These are phyloP conservation scores for Galeopsis tetrahit DNA, from an alignment of 257 asterid species.

Conservation along the genomic window DNA sequence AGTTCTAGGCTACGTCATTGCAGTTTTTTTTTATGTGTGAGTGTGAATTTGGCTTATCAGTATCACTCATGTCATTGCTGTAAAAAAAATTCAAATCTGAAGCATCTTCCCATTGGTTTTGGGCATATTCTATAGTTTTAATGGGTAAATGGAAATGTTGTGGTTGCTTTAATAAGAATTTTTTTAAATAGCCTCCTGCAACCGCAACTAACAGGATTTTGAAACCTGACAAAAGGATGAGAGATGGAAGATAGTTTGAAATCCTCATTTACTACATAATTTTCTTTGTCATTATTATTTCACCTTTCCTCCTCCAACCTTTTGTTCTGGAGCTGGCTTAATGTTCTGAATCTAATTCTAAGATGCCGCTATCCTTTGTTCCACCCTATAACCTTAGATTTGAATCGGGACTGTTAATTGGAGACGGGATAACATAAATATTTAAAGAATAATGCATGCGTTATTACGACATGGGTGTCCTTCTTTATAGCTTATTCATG, in stretches of 20 bases:
- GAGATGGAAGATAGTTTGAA: not conserved
- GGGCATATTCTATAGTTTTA: not conserved
- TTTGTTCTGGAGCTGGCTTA: not conserved
- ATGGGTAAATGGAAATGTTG: not conserved
- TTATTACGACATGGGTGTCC: slow-evolving; percentile 4
- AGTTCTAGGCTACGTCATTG: not conserved
- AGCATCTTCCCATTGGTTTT: not conserved
- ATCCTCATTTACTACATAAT: not conserved
- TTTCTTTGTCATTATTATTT: slow-evolving; percentile 2
- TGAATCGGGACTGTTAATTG: not conserved
- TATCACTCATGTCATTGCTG: not conserved
- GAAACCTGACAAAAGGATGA: slow-evolving; percentile 1
- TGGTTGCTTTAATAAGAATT: not conserved
- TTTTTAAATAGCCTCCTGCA: not conserved
- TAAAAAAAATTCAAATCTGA: not conserved
- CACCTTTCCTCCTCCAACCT: not conserved
- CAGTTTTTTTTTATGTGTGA: not conserved
- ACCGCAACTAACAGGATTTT: not conserved
- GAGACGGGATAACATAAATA: slow-evolving; percentile 16
- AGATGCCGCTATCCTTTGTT: slow-evolving; percentile 1
- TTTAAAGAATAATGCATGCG: not conserved
- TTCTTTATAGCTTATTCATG: not conserved
- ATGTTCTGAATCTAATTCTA: not conserved
- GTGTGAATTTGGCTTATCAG: not conserved
- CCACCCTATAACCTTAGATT: not conserved